These are phyloP conservation scores for Linnemannia hyalina DNA, from an alignment of 192 early-diverging fungal genomes.

Conservation along the genomic window DNA sequence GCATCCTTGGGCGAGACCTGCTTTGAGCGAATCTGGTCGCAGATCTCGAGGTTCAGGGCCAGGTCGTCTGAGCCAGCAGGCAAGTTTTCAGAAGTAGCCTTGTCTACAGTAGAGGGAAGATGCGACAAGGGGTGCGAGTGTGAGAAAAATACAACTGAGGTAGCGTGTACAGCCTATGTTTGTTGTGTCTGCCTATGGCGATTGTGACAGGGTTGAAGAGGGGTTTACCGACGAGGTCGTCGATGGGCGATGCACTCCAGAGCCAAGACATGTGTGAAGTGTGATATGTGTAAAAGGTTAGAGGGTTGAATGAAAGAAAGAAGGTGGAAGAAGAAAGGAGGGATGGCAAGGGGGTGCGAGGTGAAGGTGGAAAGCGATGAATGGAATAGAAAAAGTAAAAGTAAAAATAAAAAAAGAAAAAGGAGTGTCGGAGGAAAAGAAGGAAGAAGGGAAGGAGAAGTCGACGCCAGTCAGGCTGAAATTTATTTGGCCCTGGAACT, in stretches of 20 bases:
- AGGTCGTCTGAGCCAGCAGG: conserved; percentile 91
- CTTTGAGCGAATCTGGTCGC: conserved; percentile 94
- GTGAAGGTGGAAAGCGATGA: not conserved
- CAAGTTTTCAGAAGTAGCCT: conserved; percentile 91
- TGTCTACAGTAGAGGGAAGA: conserved; percentile 61
- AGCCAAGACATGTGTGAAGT: conserved; percentile 52
- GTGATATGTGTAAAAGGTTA: not conserved
- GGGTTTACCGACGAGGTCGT: conserved; percentile 62
- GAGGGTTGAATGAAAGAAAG: not conserved
- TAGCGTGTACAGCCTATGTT: not conserved
- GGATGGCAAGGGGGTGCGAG: not conserved
- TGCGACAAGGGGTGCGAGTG: not conserved
- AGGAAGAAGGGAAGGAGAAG: not conserved
- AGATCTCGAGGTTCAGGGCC: conserved; percentile 87
- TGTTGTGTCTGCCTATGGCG: not conserved
- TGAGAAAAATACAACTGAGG: conserved; percentile 1
- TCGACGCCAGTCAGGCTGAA: not conserved
- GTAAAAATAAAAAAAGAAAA: not conserved
- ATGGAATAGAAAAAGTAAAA: not conserved
- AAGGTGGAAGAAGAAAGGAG: not conserved
- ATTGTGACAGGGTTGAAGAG: not conserved
- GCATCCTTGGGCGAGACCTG: conserved; percentile 82
- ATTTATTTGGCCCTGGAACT: not conserved
- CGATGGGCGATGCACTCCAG: conserved; percentile 56
- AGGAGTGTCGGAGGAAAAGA: not conserved